Evolutionary conservation across 768 basidiomycete genomes (phyloP).

Genomic region (Hortiboletus flavorubellus): DNA sequence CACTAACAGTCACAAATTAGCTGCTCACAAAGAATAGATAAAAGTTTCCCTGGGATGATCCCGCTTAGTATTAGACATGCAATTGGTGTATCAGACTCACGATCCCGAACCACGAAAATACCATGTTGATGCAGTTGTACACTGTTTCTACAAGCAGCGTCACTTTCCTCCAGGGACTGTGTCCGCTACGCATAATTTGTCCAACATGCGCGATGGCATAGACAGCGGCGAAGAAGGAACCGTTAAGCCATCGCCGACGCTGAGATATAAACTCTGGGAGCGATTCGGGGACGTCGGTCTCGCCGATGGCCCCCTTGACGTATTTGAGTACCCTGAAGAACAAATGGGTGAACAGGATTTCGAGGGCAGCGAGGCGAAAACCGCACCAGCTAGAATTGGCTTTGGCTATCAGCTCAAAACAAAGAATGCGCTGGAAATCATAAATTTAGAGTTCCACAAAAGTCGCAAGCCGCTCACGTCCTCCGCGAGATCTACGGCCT

Average conservation of each 20-base stretch:
- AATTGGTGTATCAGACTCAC: constrained; percentile 42
- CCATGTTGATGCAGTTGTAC: constrained; percentile 83
- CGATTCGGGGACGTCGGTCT: constrained; percentile 92
- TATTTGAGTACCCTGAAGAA: constrained; percentile 87
- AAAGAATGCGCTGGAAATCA: constrained; percentile 67
- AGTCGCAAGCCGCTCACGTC: constrained; percentile 50
- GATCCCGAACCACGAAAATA: constrained; percentile 93
- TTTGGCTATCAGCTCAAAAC: constrained; percentile 78
- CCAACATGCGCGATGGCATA: constrained; percentile 82
- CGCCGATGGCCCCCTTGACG: constrained; percentile 88
- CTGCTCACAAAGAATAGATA: constrained; percentile 85
- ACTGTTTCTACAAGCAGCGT: constrained; percentile 75
- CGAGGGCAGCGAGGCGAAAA: constrained; percentile 1
- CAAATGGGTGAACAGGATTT: constrained; percentile 4
- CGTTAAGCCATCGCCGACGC: constrained; percentile 85
- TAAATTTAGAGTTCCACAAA: background rate
- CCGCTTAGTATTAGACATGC: background rate
- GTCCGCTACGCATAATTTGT: constrained; percentile 41
- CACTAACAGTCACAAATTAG: background rate
- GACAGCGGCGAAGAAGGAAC: constrained; percentile 92
- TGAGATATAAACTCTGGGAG: constrained; percentile 94
- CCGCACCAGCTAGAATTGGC: constrained; percentile 72
- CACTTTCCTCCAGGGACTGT: constrained; percentile 72
- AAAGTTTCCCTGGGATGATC: constrained; percentile 72
- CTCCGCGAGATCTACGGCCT: constrained; percentile 74